Conservation (phyloP, 140 eudicot species). For the Anethum foeniculum region DNA sequence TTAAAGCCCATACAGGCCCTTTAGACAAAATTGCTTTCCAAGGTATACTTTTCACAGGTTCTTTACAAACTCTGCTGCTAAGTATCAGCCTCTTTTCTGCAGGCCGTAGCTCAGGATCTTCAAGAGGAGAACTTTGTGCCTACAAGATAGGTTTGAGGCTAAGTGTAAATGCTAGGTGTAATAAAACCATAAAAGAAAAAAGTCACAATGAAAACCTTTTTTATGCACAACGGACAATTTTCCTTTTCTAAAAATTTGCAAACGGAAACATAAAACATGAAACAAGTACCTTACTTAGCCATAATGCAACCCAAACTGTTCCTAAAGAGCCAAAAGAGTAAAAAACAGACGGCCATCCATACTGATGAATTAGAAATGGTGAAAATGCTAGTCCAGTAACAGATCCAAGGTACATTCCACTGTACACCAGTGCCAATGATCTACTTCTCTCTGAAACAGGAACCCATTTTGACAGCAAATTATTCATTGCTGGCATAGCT, state of each 20-base stretch:
- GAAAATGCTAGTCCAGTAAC: slow-evolving; percentile 97
- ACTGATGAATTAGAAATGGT: slow-evolving; percentile 73
- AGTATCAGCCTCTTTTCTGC: slow-evolving; percentile 72
- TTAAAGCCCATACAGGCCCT: slow-evolving; percentile 90
- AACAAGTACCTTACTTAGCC: slow-evolving; percentile 62
- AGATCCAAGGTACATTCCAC: slow-evolving; percentile 98
- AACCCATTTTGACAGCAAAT: slow-evolving; percentile 88
- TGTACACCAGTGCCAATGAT: slow-evolving; percentile 86
- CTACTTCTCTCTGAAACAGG: slow-evolving; percentile 98
- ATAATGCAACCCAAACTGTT: slow-evolving; percentile 73
- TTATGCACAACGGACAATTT: not conserved
- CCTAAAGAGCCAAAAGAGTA: slow-evolving; percentile 95
- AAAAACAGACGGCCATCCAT: slow-evolving; percentile 94
- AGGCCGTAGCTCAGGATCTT: slow-evolving; percentile 69
- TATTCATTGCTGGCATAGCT: slow-evolving; percentile 99
- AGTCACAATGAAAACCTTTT: not conserved
- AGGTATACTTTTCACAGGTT: slow-evolving; percentile 74
- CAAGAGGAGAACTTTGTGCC: slow-evolving; percentile 92
- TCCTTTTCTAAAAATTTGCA: not conserved
- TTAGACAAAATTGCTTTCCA: slow-evolving; percentile 80
- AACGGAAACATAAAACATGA: not conserved
- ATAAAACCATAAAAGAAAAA: slow-evolving; percentile 1
- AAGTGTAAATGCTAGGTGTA: not conserved
- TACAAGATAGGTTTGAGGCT: slow-evolving; percentile 9
- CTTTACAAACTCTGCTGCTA: slow-evolving; percentile 41